Percentiles rank a stretch among this genome's conserved stretches.
Conservation (phyloP, 805 yeast species). For the Starmerella sp. region DNA sequence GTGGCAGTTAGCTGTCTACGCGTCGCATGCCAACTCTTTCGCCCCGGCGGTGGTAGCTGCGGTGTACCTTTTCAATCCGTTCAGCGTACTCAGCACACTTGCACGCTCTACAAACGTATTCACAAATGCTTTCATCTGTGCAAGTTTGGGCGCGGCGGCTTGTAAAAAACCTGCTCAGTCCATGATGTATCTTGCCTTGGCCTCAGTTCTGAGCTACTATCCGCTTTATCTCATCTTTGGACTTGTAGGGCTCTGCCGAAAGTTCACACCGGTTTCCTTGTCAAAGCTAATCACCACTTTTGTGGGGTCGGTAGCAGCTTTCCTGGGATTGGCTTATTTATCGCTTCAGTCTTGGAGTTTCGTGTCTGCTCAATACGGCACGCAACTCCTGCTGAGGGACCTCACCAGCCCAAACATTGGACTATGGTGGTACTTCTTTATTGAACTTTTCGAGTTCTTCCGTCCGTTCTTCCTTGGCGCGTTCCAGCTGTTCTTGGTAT, state of each 20-base stretch:
- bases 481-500: constrained; percentile 61
- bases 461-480: constrained; percentile 70
- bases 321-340: constrained; percentile 23
- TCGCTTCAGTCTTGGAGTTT: constrained; percentile 32
- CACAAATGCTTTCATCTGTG: constrained; percentile 46
- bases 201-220: constrained; percentile 53
- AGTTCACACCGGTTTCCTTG: neutral
- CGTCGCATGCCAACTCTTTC: constrained; percentile 24
- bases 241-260: constrained; percentile 29
- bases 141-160: constrained; percentile 38
- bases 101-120: constrained; percentile 58
- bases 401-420: constrained; percentile 77
- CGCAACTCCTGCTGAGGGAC: constrained; percentile 45
- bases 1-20: constrained; percentile 40
- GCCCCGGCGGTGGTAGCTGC: constrained; percentile 43
- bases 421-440: constrained; percentile 97
- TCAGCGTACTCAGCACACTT: constrained; percentile 54
- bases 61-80: constrained; percentile 69
- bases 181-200: constrained; percentile 45
- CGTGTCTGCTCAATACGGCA: constrained; percentile 45
- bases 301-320: constrained; percentile 10
- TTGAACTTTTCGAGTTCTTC: constrained; percentile 88
- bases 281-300: constrained; percentile 14
- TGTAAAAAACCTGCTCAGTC: constrained; percentile 35
- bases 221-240: constrained; percentile 55